phyloP scores from a whole-genome alignment of 805 yeast species.

The Jamesozyma piceae region DNA sequence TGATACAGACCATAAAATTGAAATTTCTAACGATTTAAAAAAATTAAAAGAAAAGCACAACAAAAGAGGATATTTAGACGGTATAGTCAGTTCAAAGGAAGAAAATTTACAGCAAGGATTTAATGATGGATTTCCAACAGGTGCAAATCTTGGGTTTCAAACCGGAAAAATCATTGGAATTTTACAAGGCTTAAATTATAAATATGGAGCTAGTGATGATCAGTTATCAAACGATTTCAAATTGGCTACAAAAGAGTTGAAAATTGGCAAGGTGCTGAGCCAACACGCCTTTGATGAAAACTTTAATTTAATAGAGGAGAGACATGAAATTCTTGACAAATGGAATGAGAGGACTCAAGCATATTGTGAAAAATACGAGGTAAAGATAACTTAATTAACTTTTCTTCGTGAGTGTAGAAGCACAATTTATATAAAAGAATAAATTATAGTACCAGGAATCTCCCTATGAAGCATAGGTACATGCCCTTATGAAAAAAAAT shows the following conservation, averaged over 20 bases:
- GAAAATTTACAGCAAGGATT: conserved; percentile 67
- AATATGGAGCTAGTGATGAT: conserved; percentile 15
- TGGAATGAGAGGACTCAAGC: conserved; percentile 35
- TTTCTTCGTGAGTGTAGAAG: too few species aligned
- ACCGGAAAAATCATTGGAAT: conserved; percentile 59
- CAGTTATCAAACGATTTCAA: conserved; percentile 20
- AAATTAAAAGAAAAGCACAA: conserved; percentile 52
- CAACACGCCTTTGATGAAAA: conserved; percentile 45
- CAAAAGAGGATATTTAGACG: conserved; percentile 79
- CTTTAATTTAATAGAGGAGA: conserved; percentile 29
- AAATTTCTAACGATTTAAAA: conserved; percentile 20
- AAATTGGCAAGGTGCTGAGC: conserved; percentile 49
- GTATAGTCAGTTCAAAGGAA: conserved; percentile 61
- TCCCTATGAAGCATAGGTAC: too few species aligned
- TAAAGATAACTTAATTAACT: too few species aligned
- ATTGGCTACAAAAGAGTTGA: conserved; percentile 44
- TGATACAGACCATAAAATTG: neutral
- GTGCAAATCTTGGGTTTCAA: conserved; percentile 56
- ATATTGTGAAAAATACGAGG: conserved; percentile 14
- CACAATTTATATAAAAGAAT: too few species aligned
- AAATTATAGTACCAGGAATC: too few species aligned
- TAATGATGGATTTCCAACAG: conserved; percentile 67
- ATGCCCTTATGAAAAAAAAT: too few species aligned
- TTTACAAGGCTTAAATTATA: conserved; percentile 31
- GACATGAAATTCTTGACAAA: conserved; percentile 34